A percentile compares a stretch with the other conserved stretches of the same genome.
These are phyloP conservation scores for Brettanomyces naardenensis DNA, from an alignment of 805 yeast genomes.

Conservation along the genomic window DNA sequence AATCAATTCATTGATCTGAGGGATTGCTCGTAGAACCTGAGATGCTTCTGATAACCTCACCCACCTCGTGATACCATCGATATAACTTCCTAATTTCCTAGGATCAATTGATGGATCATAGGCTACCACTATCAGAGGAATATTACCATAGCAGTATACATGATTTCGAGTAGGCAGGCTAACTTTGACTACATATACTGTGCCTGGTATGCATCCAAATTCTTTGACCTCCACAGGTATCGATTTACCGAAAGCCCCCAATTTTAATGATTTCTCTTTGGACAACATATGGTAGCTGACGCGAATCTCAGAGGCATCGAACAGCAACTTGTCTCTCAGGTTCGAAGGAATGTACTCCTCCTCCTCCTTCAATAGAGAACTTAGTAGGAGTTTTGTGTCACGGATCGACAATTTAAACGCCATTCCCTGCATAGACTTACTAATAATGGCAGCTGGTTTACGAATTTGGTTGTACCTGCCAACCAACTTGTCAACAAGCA, in stretches of 20 bases:
- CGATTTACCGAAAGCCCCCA: background rate
- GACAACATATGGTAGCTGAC: background rate
- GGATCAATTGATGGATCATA: too few species aligned
- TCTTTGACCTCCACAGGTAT: background rate
- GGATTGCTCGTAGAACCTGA: too few species aligned
- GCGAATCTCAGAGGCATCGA: background rate
- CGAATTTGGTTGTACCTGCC: background rate
- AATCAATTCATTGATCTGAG: too few species aligned
- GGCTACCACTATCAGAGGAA: background rate
- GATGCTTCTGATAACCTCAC: too few species aligned
- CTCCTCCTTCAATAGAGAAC: background rate
- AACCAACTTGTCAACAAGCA: background rate
- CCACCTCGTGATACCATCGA: too few species aligned
- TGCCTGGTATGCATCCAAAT: slow-evolving; percentile 1
- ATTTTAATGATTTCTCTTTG: background rate
- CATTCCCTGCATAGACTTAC: background rate
- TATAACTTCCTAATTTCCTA: background rate
- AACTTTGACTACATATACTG: background rate
- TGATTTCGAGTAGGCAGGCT: background rate
- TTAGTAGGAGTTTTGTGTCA: background rate
- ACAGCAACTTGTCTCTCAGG: background rate
- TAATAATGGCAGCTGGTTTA: background rate
- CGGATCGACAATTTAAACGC: background rate
- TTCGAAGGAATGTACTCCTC: background rate
- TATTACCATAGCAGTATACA: background rate